Conservation (phyloP, 2,329 filamentous ascomycete genomes). For the Zarea fungicola region DNA sequence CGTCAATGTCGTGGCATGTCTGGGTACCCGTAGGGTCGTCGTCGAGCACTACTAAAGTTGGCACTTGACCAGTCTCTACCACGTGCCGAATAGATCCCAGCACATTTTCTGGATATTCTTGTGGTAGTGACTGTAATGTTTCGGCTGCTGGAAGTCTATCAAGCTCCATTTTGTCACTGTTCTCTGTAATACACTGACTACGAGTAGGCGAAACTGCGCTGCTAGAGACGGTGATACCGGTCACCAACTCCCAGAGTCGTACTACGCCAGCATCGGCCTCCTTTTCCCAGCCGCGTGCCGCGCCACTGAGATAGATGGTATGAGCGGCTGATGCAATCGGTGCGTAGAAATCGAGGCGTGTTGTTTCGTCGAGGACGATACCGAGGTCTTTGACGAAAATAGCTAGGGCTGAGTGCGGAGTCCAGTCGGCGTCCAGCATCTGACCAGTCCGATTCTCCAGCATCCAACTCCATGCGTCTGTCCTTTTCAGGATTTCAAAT, state of each 20-base stretch:
- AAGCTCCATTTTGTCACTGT: neutral
- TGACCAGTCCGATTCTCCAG: slow-evolving; percentile 31
- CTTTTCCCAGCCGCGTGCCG: slow-evolving; percentile 25
- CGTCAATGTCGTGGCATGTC: slow-evolving; percentile 52
- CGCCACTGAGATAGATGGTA: slow-evolving; percentile 28
- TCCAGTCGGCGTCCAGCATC: slow-evolving; percentile 32
- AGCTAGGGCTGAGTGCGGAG: slow-evolving; percentile 28
- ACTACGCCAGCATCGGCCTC: slow-evolving; percentile 31
- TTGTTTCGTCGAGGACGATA: slow-evolving; percentile 27
- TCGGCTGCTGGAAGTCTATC: slow-evolving; percentile 16
- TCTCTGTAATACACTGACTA: too few relatives aligned
- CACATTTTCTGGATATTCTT: slow-evolving; percentile 19
- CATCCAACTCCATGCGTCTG: slow-evolving; percentile 32
- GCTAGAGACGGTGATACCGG: slow-evolving; percentile 19
- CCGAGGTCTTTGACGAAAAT: slow-evolving; percentile 32
- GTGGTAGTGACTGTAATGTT: slow-evolving; percentile 21
- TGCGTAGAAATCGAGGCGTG: slow-evolving; percentile 22
- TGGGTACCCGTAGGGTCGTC: slow-evolving; percentile 57
- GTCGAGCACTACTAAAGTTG: slow-evolving; percentile 39
- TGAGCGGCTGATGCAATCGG: slow-evolving; percentile 27
- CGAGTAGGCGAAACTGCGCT: too few relatives aligned
- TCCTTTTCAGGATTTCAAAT: slow-evolving; percentile 40
- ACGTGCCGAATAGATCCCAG: slow-evolving; percentile 17
- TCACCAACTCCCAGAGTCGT: slow-evolving; percentile 34
- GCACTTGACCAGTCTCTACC: slow-evolving; percentile 20